A percentile compares a stretch with the other conserved stretches of the same genome.
These are phyloP conservation scores for Coniochaeta sp. DNA, from an alignment of 2,329 filamentous ascomycete species.

Conservation along the genomic window DNA sequence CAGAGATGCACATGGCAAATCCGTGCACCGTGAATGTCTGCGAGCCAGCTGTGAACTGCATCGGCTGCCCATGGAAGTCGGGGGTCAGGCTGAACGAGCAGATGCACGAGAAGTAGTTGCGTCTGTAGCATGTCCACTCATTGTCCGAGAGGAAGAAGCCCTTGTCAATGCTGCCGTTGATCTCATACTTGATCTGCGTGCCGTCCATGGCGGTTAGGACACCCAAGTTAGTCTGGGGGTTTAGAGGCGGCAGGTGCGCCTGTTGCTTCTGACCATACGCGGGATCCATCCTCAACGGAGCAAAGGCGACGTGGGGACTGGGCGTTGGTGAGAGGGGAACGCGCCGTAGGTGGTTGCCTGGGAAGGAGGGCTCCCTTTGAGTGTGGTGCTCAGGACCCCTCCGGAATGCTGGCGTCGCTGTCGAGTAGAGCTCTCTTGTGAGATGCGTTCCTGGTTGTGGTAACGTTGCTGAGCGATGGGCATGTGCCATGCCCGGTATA, in stretches of 20 bases:
- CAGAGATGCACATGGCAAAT: conserved; percentile 80
- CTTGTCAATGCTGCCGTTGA: conserved; percentile 78
- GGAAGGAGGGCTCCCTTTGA: conserved; percentile 43
- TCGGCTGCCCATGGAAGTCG: conserved; percentile 30
- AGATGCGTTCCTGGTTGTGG: conserved; percentile 42
- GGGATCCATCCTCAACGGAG: conserved; percentile 44
- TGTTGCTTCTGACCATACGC: conserved; percentile 30
- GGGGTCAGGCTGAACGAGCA: conserved; percentile 63
- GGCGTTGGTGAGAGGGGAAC: conserved; percentile 47
- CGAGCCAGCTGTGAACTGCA: conserved; percentile 41
- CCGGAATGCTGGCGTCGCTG: conserved; percentile 42
- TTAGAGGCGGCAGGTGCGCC: conserved; percentile 45
- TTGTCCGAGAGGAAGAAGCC: conserved; percentile 76
- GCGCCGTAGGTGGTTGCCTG: conserved; percentile 35
- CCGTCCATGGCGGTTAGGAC: conserved; percentile 54
- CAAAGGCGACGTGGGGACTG: conserved; percentile 37
- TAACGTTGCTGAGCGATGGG: conserved; percentile 43
- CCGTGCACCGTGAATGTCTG: conserved; percentile 60
- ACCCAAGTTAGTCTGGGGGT: conserved; percentile 43
- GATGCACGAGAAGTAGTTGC: conserved; percentile 84
- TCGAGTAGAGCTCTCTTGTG: conserved; percentile 46
- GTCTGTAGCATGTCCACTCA: conserved; percentile 87
- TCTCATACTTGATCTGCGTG: conserved; percentile 58
- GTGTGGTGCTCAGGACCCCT: conserved; percentile 39
- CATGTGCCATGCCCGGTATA: conserved; percentile 50